Percentiles rank a stretch among this genome's conserved stretches.
Evolutionary conservation across 768 basidiomycete genomes (phyloP).

Genomic region (Amanita pallidorosea): DNA sequence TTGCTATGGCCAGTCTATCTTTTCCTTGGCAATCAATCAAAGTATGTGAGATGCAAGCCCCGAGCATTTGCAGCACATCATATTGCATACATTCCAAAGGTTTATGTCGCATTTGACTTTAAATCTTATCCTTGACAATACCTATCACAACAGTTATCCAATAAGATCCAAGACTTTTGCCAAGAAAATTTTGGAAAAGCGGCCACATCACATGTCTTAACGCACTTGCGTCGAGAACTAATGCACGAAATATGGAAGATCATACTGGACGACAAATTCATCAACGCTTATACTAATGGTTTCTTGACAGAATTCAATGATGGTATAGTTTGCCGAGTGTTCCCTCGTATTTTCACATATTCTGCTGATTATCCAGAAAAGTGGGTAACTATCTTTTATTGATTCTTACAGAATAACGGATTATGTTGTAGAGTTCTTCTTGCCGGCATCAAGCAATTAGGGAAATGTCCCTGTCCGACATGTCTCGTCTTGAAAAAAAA

Average conservation of each 20-base stretch:
- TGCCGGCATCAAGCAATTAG: slow-evolving; percentile 22
- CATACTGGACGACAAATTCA: slow-evolving; percentile 23
- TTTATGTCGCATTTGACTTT: slow-evolving; percentile 10
- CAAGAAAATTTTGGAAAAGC: neutral
- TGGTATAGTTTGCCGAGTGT: slow-evolving; percentile 19
- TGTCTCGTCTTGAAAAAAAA: slow-evolving; percentile 18
- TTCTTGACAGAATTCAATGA: slow-evolving; percentile 19
- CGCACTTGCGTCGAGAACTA: slow-evolving; percentile 21
- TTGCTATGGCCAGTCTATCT: neutral
- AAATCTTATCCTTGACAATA: neutral
- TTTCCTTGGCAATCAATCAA: neutral
- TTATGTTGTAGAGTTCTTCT: slow-evolving; percentile 14
- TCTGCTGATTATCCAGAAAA: slow-evolving; percentile 30
- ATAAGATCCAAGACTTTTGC: slow-evolving; percentile 13
- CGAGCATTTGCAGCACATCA: slow-evolving; percentile 11
- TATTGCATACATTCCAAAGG: slow-evolving; percentile 31
- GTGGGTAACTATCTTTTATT: slow-evolving; percentile 12
- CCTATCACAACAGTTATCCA: slow-evolving; percentile 14
- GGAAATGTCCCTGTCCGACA: slow-evolving; percentile 22
- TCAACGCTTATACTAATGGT: slow-evolving; percentile 20
- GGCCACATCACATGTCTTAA: neutral
- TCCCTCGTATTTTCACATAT: slow-evolving; percentile 22
- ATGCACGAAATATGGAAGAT: slow-evolving; percentile 21
- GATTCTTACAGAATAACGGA: neutral
- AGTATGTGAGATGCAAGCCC: slow-evolving; percentile 2